Evolutionary conservation across 108 stramenopile species (phyloP), one percentile per base, ranked within the genome.

Genomic region (Cyclotella sp.): DNA sequence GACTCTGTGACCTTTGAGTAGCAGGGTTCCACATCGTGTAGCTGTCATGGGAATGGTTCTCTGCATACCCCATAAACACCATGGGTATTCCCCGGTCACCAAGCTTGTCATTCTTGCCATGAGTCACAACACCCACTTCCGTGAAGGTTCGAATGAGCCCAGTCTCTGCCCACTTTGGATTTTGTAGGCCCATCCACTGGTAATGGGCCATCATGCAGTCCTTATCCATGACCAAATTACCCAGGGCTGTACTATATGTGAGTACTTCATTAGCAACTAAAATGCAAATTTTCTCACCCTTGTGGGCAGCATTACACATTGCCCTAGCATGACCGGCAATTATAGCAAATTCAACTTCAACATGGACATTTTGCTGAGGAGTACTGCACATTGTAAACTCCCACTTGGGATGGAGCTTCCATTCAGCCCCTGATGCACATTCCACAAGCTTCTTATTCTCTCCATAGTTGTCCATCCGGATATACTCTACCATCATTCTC

Each of bases 21-120:
- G 15, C 22, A 8, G 69, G 75, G 42, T 76, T 63, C 60, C 22
- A 82, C 75, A 76, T 82, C 14, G 74, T 61, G 46, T 65, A 76
- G 9, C 29, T 18, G 49, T 71, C 54, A 28, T 46, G 66, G 27
- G 34, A 68, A 63, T 76, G 74, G 19, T 76, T 70, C 3, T 52
- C 21, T 22, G 66, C 39, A 45, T 77, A 77, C 10, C 58, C 68
- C 19, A 81, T 63, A 73, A 69, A 75, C 34, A 81, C 63, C 28
- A 28, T 39, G 0, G 42, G 15, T 0, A 16, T 57, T 42, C 81
- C 81, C 29, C 76, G 14, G 42, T 77, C 71, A 43, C 61, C 70
- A 9, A 55, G 11, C 28, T 75, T 75, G 10, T 53, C 59, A 57
- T 75, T 10, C 26, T 75, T 75, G 0, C 65, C 74, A 18, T 10